Percentiles rank a stretch among this genome's conserved stretches.
phyloP scores from a whole-genome alignment of 164 flowering plant genomes.

The Dillenia suffruticosa region DNA sequence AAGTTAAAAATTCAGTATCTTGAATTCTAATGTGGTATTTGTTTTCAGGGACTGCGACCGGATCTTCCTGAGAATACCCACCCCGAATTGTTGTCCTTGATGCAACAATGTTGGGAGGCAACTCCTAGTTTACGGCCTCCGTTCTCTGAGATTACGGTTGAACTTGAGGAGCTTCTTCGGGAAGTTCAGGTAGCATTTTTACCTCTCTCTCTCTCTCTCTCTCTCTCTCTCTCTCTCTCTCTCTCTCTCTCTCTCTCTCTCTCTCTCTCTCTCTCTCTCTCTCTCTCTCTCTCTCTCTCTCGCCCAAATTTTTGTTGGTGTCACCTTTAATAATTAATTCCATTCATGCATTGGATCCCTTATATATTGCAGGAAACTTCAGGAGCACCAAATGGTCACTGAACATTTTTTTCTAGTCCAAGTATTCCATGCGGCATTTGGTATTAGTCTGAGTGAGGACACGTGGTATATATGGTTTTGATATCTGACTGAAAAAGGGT shows the following conservation, averaged over 20 bases:
- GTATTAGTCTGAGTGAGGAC: too few species aligned
- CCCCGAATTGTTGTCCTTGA: slow-evolving; percentile 62
- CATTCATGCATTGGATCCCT: too few species aligned
- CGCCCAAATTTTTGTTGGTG: not conserved
- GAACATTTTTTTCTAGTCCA: too few species aligned
- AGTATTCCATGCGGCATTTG: too few species aligned
- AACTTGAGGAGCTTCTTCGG: slow-evolving; percentile 51
- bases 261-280: not conserved
- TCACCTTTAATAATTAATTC: too few species aligned
- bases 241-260: not conserved
- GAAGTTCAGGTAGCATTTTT: slow-evolving; percentile 41
- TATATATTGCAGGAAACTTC: too few species aligned
- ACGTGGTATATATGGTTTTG: too few species aligned
- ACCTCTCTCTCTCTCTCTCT: not conserved
- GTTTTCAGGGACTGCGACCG: slow-evolving; percentile 74
- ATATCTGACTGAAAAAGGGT: too few species aligned
- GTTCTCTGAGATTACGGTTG: slow-evolving; percentile 53
- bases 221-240: not conserved
- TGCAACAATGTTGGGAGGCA: slow-evolving; percentile 90
- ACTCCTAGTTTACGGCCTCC: slow-evolving; percentile 63
- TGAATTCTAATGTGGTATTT: not conserved
- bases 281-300: not conserved
- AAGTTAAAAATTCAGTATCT: not conserved
- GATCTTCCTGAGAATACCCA: slow-evolving; percentile 59
- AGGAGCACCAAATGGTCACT: too few species aligned